Base-by-base conservation (phyloP, 2,329 filamentous ascomycete genomes). In the Endothia cerciana region DNA sequence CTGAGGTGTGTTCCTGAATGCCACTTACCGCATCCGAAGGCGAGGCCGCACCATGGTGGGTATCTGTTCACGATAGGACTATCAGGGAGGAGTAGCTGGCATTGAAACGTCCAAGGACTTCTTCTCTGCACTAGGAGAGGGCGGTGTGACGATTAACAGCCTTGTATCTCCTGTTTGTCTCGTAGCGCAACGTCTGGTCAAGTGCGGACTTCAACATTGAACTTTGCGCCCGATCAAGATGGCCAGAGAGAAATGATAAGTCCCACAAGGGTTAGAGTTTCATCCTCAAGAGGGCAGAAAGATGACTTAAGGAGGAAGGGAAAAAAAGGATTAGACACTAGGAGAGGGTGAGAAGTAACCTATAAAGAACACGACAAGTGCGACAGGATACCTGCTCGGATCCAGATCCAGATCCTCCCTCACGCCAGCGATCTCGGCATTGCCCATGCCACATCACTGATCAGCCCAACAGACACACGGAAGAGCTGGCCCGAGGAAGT, bases 1-100 rank as follows among this genome's bases (percentile, higher is more conserved):
- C n/a, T n/a, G n/a, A 7, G 10, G 6, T 36, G 33, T 36, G 33
- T 6, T 6, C 5, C 33, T 6, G n/a, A 47, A 47, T 17, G 43
- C 6, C 15, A 47, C 43, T 17, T 47, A 47, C 82, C 85, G 45
- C 71, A 70, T 6, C 79, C 77, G 61, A 87, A 81, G 40, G 85
- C 78, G 6, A 82, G 65, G 1, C 83, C 83, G 49, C 84, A 78
- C 71, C 79, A 78, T 10, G 73, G 69, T 1, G 81, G 79, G 41
- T 80, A 75, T 36, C 76, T 77, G 70, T 87, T 84, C 53, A 78
- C 78, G 69, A 81, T 79, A 72, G 79, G 80, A 3, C 82, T 80
- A 0, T 80, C 82, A 47, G n/a, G 43, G 7, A 5, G 7, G 7
- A 22, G 43, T 6, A 7, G 6, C 6, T 17, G 13, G 43, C n/a